Base-by-base conservation (phyloP, 2,329 filamentous ascomycete genomes). In the Hymenoscyphus infarciens region DNA sequence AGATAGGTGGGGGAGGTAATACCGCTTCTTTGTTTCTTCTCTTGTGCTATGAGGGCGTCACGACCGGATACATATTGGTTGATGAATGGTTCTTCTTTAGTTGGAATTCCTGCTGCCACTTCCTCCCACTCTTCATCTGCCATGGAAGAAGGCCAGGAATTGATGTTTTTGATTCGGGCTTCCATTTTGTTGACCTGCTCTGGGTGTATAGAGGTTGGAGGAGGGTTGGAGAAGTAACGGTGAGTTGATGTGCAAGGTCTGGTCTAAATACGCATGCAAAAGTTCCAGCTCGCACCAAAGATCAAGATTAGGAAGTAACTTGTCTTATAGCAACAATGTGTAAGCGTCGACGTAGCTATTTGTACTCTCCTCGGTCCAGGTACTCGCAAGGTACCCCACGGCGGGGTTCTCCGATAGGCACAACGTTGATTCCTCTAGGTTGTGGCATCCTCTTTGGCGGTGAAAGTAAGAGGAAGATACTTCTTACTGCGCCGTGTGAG, bases 11-110 rank as follows among this genome's bases (percentile, higher is more conserved):
- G 58, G 49, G 13, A 19, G 2, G 5, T 45, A 10, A n/a, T 75
- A 90, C 91, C 92, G 74, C 92, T 92, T 63, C 93, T 87, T 71
- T 90, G 84, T 71, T 87, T 89, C 76, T 91, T 88, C 75, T 98
- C 95, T 73, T 96, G 84, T 19, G 82, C 81, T 62, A 97, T 89
- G 59, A 98, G 82, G 29, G 86, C 87, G 69, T 88, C 83, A 58
- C 93, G 85, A 25, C 91, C 91, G 53, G 85, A 77, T 45, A 96
- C 78, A 72, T 96, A 97, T 74, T 94, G 87, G 70, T 91, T 86
- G 56, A 97, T 83, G 75, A 96, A 92, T 0, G 88, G 86, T 70
- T 96, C 91, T 10, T 84, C 78, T 22, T 77, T 76, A 1, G 77
- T 75, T 4, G 86, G 86, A 42, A 89, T 77, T n/a, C 82, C 83